These are phyloP conservation scores for Phalaenopsis hybrid DNA, from an alignment of 116 monocot species.

Conservation along the genomic window DNA sequence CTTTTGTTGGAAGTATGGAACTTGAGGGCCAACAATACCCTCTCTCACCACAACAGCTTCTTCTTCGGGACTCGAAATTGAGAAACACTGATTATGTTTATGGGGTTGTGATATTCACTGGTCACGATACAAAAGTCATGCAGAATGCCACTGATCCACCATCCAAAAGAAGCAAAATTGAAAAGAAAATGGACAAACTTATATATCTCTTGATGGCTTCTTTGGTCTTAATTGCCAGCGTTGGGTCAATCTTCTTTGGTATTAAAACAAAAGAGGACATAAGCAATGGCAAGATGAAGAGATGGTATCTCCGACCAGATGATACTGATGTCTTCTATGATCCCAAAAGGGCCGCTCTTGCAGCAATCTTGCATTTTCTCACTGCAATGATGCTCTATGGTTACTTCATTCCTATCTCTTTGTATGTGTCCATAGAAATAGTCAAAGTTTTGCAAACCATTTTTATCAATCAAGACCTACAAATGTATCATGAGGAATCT, in stretches of 20 bases:
- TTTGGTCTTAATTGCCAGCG: conserved; percentile 49
- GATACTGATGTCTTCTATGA: conserved; percentile 36
- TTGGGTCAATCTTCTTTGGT: conserved; percentile 75
- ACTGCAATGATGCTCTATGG: conserved; percentile 78
- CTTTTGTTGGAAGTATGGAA: conserved; percentile 72
- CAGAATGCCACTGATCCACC: conserved; percentile 72
- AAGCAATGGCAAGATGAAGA: conserved; percentile 30
- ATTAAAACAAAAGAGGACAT: conserved; percentile 39
- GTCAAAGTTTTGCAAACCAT: conserved; percentile 75
- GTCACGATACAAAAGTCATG: conserved; percentile 83
- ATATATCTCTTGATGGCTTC: conserved; percentile 55
- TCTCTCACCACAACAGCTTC: conserved; percentile 72
- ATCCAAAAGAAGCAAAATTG: conserved; percentile 23
- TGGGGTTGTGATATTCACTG: conserved; percentile 72
- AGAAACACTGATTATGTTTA: conserved; percentile 69
- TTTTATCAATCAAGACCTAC: conserved; percentile 68
- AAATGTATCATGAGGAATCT: conserved; percentile 73
- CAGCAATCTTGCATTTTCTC: conserved; percentile 55
- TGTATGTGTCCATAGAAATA: conserved; percentile 84
- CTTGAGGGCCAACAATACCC: conserved; percentile 36
- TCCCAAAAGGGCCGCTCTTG: conserved; percentile 28
- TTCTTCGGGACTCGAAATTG: conserved; percentile 77
- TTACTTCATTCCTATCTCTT: conserved; percentile 84
- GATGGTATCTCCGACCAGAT: conserved; percentile 76
- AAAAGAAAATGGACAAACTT: conserved; percentile 70